Base-by-base conservation (phyloP, 2,329 filamentous ascomycete species). In the Onygenales sp. region DNA sequence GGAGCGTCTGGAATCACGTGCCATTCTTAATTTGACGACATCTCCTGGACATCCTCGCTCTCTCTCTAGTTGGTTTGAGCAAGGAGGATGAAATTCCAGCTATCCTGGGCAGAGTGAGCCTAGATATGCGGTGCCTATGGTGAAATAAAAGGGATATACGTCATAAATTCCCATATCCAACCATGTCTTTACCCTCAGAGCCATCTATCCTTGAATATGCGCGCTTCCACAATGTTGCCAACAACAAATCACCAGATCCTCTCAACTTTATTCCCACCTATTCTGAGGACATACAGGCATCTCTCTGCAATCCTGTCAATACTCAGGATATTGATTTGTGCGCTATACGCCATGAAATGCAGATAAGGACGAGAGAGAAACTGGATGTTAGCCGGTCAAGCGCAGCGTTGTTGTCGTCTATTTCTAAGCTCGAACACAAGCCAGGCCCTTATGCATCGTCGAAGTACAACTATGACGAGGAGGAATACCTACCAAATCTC, bases 151-250 rank as follows among this genome's bases (percentile, higher is more conserved):
- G 8, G 14, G 5, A 14, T 41, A 5, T 21, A 31, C 17, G 7
- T n/a, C 11, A 36, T 11, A 10, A 5, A 31, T 33, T 35, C 17
- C 21, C 6, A 32, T 6, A 38, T 10, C n/a, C 21, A 13, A 32
- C 44, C 10, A 59, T 59, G 55, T 14, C 54, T n/a, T 27, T 14
- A 13, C 43, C 62, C 56, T 59, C 60, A 21, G 68, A 71, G n/a
- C 64, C 65, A 13, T 69, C 69, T 17, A 58, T 73, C 6, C 62
- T 78, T 7, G 71, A 76, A 14, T 79, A 78, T 57, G 75, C 76
- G 17, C 70, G 75, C 27, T 72, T 69, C 48, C 63, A 77, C 54
- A 69, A 69, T 3, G 64, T 78, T 21, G 71, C 69, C 35, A 62
- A 54, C 50, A 63, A 74, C 54, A 71, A 71, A 59, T 62, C 61